A percentile compares a stretch with the other conserved stretches of the same genome.
phyloP scores from a whole-genome alignment of 305 asterid genomes.

The Fraxinus paxiana region DNA sequence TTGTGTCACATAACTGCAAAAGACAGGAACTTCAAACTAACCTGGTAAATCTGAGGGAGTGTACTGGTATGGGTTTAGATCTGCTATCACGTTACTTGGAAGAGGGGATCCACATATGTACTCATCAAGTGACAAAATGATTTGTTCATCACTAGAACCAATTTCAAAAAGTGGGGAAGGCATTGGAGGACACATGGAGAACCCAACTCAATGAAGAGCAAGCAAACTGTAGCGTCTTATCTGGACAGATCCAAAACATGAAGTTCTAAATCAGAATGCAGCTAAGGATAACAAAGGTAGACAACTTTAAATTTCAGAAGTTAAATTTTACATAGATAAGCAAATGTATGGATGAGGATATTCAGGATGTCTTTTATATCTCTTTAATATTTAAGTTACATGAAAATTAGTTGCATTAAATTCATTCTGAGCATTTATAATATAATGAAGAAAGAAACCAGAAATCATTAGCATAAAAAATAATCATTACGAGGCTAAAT shows the following conservation, averaged over 20 bases:
- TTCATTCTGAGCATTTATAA: background rate
- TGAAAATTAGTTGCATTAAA: background rate
- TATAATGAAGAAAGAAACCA: slow-evolving; percentile 1
- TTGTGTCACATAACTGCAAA: background rate
- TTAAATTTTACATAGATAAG: background rate
- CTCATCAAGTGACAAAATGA: slow-evolving; percentile 29
- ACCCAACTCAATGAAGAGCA: slow-evolving; percentile 16
- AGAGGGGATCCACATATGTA: slow-evolving; percentile 34
- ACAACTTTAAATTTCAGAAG: background rate
- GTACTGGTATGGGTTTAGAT: slow-evolving; percentile 42
- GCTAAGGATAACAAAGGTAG: slow-evolving; percentile 1
- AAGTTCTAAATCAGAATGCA: background rate
- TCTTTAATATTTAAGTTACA: background rate
- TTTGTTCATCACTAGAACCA: slow-evolving; percentile 36
- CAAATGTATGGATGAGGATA: background rate
- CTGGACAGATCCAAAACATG: slow-evolving; percentile 13
- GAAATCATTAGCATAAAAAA: background rate
- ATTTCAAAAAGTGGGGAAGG: slow-evolving; percentile 25
- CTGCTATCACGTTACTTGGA: slow-evolving; percentile 42
- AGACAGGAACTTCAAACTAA: slow-evolving; percentile 20
- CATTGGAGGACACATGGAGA: slow-evolving; percentile 50
- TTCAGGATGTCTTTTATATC: background rate
- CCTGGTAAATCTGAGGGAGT: slow-evolving; percentile 56
- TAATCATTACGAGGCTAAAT: background rate
- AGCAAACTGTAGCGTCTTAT: slow-evolving; percentile 5